Evolutionary conservation across 2,329 filamentous ascomycete genomes (phyloP), one percentile per base, ranked within the genome.

Genomic region (Xylaria arbuscula): DNA sequence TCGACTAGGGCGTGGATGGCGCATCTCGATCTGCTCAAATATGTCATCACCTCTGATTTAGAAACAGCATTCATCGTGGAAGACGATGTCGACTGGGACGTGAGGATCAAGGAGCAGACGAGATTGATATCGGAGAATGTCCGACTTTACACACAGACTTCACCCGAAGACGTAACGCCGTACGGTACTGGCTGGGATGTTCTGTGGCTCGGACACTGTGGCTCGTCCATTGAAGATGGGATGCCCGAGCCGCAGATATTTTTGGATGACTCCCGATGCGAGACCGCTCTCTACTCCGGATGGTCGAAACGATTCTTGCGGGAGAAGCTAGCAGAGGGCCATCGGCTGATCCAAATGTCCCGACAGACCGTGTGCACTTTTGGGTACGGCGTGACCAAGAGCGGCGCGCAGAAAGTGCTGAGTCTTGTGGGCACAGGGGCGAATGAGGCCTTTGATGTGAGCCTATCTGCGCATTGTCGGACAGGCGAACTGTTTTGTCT

Each of bases 61-160:
- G 72, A 72, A 38, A 75, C 75, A 0, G 76, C 74, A 5, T 64
- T 79, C 13, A 76, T 79, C 59, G 64, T 79, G 7, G 80, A 81
- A 63, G 80, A 81, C 57, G 79, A 81, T 57, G 76, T 78, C 36
- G 80, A 81, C 64, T 81, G 77, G 76, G 80, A 81, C 64, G 70
- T 80, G 6, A 70, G 72, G 3, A 70, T 82, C 10, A 78, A 77
- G 53, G 63, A 73, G 8, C 76, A 80, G 62, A 76, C 78, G 51
- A 48, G 53, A 2, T 62, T 77, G 2, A 71, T 81, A 36, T 77
- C 79, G 1, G 70, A 76, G 15, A 78, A 74, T n/a, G 73, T 80
- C 3, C 73, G 76, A 7, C 67, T 73, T 7, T 74, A 80, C 22
- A 76, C 74, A 9, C 61, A 71, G 47, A 50, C 47, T 24, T 28